A percentile compares a stretch with the other conserved stretches of the same genome.
These are phyloP conservation scores for Aspergillus spinulosporus DNA, from an alignment of 2,329 filamentous ascomycete species.

Conservation along the genomic window DNA sequence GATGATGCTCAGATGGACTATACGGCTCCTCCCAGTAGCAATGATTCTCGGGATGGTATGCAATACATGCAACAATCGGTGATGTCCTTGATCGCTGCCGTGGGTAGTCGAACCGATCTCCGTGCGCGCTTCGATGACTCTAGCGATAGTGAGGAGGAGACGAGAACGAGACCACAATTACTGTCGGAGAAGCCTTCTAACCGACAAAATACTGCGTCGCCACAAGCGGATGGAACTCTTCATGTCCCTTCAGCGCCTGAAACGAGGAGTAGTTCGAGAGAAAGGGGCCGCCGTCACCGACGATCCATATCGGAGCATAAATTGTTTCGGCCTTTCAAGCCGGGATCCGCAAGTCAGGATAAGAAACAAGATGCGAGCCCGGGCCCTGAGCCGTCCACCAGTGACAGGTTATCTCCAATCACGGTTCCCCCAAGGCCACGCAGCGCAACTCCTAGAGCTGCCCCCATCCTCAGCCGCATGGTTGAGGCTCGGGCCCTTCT, in stretches of 20 bases:
- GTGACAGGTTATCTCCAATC: slow-evolving; percentile 20
- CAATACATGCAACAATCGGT: slow-evolving; percentile 89
- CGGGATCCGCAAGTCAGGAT: slow-evolving; percentile 38
- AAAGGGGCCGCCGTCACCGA: slow-evolving; percentile 52
- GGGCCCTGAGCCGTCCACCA: slow-evolving; percentile 19
- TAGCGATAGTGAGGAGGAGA: slow-evolving; percentile 71
- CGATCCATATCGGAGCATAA: slow-evolving; percentile 65
- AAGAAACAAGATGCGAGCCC: slow-evolving; percentile 27
- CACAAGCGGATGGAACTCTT: slow-evolving; percentile 7
- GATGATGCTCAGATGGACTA: slow-evolving; percentile 64
- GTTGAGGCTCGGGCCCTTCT: slow-evolving; percentile 69
- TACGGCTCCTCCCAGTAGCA: slow-evolving; percentile 52
- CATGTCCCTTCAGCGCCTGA: slow-evolving; percentile 5
- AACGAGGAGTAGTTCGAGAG: slow-evolving; percentile 25
- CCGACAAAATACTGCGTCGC: slow-evolving; percentile 2
- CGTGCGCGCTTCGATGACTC: slow-evolving; percentile 79
- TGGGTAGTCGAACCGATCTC: slow-evolving; percentile 79
- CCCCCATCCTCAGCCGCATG: slow-evolving; percentile 76
- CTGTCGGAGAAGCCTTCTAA: slow-evolving; percentile 14
- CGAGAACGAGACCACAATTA: slow-evolving; percentile 31
- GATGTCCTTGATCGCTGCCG: slow-evolving; percentile 87
- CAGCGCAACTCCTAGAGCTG: slow-evolving; percentile 52
- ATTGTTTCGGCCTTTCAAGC: slow-evolving; percentile 61
- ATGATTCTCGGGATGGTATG: slow-evolving; percentile 42
- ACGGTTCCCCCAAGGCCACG: slow-evolving; percentile 30